phyloP scores from a whole-genome alignment of 2,329 filamentous ascomycete genomes.

The Alternaria burnsii region DNA sequence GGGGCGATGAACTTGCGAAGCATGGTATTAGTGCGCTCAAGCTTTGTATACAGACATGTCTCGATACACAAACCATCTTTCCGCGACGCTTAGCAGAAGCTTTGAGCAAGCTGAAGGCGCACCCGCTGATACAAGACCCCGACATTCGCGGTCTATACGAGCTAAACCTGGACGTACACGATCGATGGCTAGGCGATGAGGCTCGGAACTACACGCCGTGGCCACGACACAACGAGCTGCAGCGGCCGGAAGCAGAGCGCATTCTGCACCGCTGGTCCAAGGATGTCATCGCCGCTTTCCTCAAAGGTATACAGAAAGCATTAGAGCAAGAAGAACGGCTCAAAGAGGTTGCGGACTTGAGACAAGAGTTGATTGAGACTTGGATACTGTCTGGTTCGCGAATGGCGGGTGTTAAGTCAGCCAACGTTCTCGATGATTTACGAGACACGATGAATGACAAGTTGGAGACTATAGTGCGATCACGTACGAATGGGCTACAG shows the following conservation, averaged over 20 bases:
- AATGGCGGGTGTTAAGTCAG: constrained; percentile 71
- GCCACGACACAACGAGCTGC: constrained; percentile 78
- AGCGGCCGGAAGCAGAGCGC: constrained; percentile 52
- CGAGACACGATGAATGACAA: constrained; percentile 74
- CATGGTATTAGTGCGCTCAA: constrained; percentile 71
- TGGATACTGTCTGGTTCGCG: constrained; percentile 77
- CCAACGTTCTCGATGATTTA: constrained; percentile 72
- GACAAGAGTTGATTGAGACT: constrained; percentile 74
- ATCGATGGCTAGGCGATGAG: constrained; percentile 82
- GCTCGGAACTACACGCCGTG: constrained; percentile 87
- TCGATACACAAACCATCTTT: constrained; percentile 78
- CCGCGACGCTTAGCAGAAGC: constrained; percentile 76
- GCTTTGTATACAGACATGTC: constrained; percentile 78
- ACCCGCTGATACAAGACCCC: constrained; percentile 75
- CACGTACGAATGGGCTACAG: constrained; percentile 70
- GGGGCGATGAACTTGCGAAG: constrained; percentile 56
- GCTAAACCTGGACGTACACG: constrained; percentile 78
- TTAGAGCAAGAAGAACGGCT: constrained; percentile 71
- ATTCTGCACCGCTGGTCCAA: constrained; percentile 53
- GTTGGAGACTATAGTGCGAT: constrained; percentile 69
- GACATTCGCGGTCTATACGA: constrained; percentile 72
- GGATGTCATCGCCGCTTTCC: constrained; percentile 49
- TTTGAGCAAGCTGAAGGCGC: constrained; percentile 72
- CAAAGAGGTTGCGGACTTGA: constrained; percentile 72
- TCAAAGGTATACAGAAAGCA: constrained; percentile 68